Base-by-base conservation (phyloP, 805 yeast genomes). In the Lachancea quebecensis region DNA sequence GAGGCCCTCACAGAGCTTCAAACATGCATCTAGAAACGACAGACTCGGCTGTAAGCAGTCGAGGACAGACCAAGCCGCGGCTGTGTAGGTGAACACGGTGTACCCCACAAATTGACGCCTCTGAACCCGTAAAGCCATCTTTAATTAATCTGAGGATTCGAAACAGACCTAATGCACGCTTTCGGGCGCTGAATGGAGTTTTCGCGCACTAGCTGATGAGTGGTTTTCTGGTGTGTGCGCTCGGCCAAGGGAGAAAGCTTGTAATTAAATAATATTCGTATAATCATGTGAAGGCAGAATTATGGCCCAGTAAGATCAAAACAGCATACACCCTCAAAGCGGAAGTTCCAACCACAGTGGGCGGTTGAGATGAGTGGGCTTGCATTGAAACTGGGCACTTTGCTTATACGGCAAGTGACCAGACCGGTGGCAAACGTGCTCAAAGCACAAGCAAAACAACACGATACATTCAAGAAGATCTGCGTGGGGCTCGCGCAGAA, bases 401-500 rank as follows among this genome's bases (percentile, higher is more conserved):
- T 50, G 38, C 42, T 48, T 18, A 42, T 50, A 10, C 46, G 53
- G 27, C 53, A 66, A 59, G 56, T 48, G 21, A 45, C 42, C 12
- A 35, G 52, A 17, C 50, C 44, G n/a, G 42, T 48, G n/a, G 53
- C 71, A 72, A 80, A 73, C 46, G 69, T 79, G 1, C 69, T 87
- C 45, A 87, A 85, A 59, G 69, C 77, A 14, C 88, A 83, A 56
- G 93, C 95, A 14, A 79, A 79, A 52, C 82, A 83, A 45, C 87
- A 82, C 57, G 82, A 79, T 4, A 49, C 62, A 2, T 86, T 87
- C 64, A 73, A 80, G 45, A 68, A 65, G 32, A 51, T 74, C 1
- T 87, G 95, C 59, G 81, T 87, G 15, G 60, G 62, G 10, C 68
- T 85, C 25, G 95, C 95, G 2, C 95, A 87, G 62, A 60, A 72